These are phyloP conservation scores for Aureobasidium pullulans DNA, from an alignment of 2,329 filamentous ascomycete genomes.

Conservation along the genomic window DNA sequence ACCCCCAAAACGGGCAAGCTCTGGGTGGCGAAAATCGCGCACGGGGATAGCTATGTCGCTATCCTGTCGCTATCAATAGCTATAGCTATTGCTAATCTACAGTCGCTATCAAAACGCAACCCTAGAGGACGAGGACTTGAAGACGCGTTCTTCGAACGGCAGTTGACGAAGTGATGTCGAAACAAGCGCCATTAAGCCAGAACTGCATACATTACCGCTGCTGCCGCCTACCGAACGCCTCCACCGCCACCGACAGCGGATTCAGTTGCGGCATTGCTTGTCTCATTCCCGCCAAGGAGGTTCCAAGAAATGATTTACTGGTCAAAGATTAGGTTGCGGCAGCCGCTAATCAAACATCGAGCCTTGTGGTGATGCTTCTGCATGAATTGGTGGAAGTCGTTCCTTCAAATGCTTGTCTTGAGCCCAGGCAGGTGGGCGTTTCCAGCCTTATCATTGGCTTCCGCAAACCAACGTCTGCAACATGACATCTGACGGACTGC, in stretches of 20 bases:
- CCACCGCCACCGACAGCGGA: not conserved
- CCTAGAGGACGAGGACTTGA: no score
- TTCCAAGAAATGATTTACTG: not conserved
- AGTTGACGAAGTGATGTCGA: not conserved
- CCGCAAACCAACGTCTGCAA: not conserved
- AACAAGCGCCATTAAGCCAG: not conserved
- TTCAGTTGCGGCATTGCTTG: not conserved
- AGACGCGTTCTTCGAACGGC: not conserved
- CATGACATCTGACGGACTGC: not conserved
- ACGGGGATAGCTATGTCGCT: no score
- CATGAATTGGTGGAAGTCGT: not conserved
- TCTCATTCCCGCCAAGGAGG: not conserved
- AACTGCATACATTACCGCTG: not conserved
- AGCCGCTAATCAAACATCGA: not conserved
- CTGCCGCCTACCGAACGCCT: not conserved
- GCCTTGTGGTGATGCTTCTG: not conserved
- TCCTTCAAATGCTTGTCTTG: not conserved
- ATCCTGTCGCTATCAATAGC: no score
- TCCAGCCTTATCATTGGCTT: constrained; percentile 1
- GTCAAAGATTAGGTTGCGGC: not conserved
- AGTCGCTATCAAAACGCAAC: no score
- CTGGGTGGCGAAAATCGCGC: no score
- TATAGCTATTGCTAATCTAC: no score
- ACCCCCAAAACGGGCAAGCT: no score
- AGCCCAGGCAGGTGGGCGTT: not conserved